Conservation (phyloP, 495 filamentous ascomycete genomes). For the Aspergillus cavernicola region DNA sequence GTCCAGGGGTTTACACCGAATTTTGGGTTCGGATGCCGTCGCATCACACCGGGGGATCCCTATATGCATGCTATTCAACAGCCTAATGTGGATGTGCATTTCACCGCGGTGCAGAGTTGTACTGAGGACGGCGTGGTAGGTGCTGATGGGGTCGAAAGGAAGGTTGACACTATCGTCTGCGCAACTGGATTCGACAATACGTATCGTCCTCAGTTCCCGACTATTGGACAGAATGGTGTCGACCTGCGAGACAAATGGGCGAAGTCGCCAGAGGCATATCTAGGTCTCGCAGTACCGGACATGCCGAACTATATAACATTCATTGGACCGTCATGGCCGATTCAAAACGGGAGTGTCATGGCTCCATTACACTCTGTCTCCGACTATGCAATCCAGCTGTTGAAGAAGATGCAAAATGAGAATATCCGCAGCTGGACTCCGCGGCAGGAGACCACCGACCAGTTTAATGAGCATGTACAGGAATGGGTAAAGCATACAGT, state of each 20-base stretch:
- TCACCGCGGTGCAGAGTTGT: not conserved
- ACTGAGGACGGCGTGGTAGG: not conserved
- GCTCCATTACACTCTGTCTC: not conserved
- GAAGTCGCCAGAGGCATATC: not conserved
- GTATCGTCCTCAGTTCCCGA: not conserved
- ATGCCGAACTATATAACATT: conserved; percentile 3
- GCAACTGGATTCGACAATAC: not conserved
- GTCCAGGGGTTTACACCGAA: not conserved
- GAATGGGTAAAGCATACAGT: conserved; percentile 3
- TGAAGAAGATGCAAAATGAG: conserved; percentile 1
- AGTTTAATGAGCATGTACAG: conserved; percentile 1
- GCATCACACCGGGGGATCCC: not conserved
- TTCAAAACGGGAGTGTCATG: not conserved
- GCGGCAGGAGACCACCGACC: not conserved
- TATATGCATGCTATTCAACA: not conserved
- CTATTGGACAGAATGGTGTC: not conserved
- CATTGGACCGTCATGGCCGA: conserved; percentile 1
- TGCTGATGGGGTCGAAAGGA: not conserved
- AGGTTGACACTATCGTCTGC: not conserved
- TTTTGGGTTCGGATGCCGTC: not conserved
- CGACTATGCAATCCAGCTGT: not conserved
- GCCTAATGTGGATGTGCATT: not conserved
- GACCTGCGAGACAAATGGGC: conserved; percentile 1
- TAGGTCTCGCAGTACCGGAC: not conserved
- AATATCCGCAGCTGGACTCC: not conserved